Evolutionary conservation across 1,284 basidiomycete species (phyloP), one percentile per base, ranked within the genome.

Genomic region (Mycosarcoma mackinlayi): DNA sequence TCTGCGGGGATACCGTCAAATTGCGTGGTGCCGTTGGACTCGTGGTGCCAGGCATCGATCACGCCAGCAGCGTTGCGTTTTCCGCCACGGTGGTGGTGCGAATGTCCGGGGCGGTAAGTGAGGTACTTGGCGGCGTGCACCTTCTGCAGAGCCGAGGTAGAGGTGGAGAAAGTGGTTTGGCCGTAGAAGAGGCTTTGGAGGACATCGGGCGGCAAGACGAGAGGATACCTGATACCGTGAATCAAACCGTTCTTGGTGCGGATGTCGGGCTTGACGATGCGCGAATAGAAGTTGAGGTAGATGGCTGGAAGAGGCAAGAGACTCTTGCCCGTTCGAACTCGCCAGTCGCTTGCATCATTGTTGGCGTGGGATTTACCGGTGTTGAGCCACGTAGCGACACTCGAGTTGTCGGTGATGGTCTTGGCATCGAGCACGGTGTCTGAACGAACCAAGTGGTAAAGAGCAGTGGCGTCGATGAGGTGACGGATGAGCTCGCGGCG

Each of bases 401-500:
- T 90, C 11, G 85, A 85, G 83, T 90, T 90, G 70, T 85, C 84
- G 6, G 85, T 85, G 18, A 91, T 85, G 18, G 85, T 81, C 27
- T 71, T 67, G 1, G 82, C 78, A 40, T 84, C 81, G 47, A 86
- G 83, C 9, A 58, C 47, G 6, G 23, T 31, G 18, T 83, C 83
- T 27, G 84, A 79, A 13, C 87, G 86, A 13, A 91, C 83, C 45
- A 88, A 86, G 76, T 91, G 89, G 81, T 91, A 91, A 31, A 86
- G 84, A 6, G 90, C 81, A 16, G 89, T 85, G 38, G 86, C 86
- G 33, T 85, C 86, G 41, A 89, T 81, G 60, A 90, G 85, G 65
- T 85, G 84, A 48, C 79, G 79, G 76, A 85, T 82, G 52, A 84
- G 77, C 66, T 82, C 73, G 71, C 87, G 86, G 56, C 89, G 76